phyloP scores from a whole-genome alignment of 2,329 filamentous ascomycete species.

The Alternaria arborescens region DNA sequence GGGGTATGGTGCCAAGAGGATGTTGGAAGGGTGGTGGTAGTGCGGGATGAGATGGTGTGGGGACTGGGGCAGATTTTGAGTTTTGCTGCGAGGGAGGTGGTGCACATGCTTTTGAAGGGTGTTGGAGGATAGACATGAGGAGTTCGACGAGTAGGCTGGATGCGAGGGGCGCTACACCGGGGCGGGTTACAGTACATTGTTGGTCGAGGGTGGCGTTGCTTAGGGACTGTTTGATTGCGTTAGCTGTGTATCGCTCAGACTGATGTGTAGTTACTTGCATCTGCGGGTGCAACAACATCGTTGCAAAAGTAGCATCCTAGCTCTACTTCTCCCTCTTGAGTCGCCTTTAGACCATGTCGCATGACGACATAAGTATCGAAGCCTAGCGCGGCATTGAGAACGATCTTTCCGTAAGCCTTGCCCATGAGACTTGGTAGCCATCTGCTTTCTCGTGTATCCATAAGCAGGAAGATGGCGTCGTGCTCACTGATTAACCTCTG shows the following conservation, averaged over 20 bases:
- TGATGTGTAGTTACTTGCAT: constrained; percentile 68
- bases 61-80: constrained; percentile 15
- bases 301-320: constrained; percentile 99
- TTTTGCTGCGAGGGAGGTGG: constrained; percentile 19
- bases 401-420: constrained; percentile 90
- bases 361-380: constrained; percentile 98
- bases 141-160: constrained; percentile 91
- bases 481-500: constrained; percentile 80
- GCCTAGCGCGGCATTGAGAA: constrained; percentile 94
- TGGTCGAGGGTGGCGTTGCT: constrained; percentile 96
- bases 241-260: not conserved
- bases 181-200: constrained; percentile 95
- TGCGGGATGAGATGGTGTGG: constrained; percentile 30
- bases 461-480: constrained; percentile 93
- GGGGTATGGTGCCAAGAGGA: constrained; percentile 76
- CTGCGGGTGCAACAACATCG: constrained; percentile 91
- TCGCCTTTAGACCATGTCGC: constrained; percentile 79
- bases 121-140: constrained; percentile 85
- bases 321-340: constrained; percentile 64
- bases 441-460: constrained; percentile 93
- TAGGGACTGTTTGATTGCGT: constrained; percentile 69
- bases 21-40: constrained; percentile 56
- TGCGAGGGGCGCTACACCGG: constrained; percentile 89
- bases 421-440: constrained; percentile 98
- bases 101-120: constrained; percentile 52